Conservation (phyloP, 495 filamentous ascomycete genomes). For the Margaritispora aquatica region DNA sequence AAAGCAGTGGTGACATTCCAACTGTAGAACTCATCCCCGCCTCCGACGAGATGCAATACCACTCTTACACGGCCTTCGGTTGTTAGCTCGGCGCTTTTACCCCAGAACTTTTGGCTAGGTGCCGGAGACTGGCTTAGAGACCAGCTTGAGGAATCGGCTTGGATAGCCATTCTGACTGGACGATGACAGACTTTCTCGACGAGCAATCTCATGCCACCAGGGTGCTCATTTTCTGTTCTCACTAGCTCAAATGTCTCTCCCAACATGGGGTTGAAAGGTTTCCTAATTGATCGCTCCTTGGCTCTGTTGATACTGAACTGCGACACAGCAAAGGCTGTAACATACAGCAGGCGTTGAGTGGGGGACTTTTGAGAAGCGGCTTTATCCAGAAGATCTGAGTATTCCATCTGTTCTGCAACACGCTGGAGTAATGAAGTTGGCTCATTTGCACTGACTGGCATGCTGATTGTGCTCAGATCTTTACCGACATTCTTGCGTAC, state of each 20-base stretch:
- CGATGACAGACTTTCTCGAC: constrained; percentile 92
- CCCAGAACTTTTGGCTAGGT: constrained; percentile 97
- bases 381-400: constrained; percentile 73
- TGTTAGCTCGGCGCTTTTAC: constrained; percentile 86
- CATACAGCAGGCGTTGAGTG: constrained; percentile 68
- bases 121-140: constrained; percentile 78
- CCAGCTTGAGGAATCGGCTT: constrained; percentile 81
- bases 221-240: constrained; percentile 64
- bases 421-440: constrained; percentile 84
- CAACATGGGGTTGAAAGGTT: constrained; percentile 96
- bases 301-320: constrained; percentile 70
- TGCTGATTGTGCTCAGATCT: constrained; percentile 89
- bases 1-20: constrained; percentile 84
- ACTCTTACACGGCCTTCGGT: constrained; percentile 84
- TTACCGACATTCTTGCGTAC: constrained; percentile 97
- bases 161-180: constrained; percentile 86
- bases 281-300: constrained; percentile 87
- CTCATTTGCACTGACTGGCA: constrained; percentile 96
- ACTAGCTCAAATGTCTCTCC: constrained; percentile 95
- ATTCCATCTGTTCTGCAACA: constrained; percentile 82
- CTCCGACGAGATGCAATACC: constrained; percentile 52
- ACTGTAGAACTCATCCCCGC: constrained; percentile 68
- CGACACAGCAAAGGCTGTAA: constrained; percentile 88
- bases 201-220: constrained; percentile 76
- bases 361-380: constrained; percentile 53